phyloP scores from a whole-genome alignment of 805 yeast genomes.

The Kockiozyma suomiensis region DNA sequence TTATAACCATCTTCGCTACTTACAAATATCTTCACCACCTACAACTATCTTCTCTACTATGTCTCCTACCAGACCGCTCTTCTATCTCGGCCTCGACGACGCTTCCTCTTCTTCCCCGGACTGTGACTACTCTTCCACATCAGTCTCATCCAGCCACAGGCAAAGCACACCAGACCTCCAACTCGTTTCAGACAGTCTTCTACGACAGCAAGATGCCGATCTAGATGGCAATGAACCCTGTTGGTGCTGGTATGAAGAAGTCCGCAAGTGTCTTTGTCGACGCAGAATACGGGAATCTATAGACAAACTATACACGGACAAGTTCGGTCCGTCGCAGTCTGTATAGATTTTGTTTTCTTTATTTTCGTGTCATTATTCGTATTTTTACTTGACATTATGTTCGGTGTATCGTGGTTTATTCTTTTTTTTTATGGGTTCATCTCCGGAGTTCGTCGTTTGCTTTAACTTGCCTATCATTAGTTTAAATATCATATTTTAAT shows the following conservation, averaged over 20 bases:
- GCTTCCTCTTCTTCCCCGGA: background rate
- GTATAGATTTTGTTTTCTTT: background rate
- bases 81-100: slow-evolving; percentile 25
- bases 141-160: slow-evolving; percentile 1
- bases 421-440: too few relatives aligned
- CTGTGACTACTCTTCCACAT: background rate
- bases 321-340: background rate
- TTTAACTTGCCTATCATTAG: too few relatives aligned
- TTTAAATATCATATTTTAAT: background rate
- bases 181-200: background rate
- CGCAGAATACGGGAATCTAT: slow-evolving; percentile 23
- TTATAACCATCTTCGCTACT: too few relatives aligned
- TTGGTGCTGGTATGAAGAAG: slow-evolving; percentile 33
- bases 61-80: slow-evolving; percentile 3
- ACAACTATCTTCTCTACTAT: too few relatives aligned
- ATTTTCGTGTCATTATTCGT: background rate
- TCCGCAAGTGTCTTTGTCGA: slow-evolving; percentile 28
- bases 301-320: slow-evolving; percentile 15
- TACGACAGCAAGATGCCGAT: background rate
- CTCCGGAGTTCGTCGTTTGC: too few relatives aligned
- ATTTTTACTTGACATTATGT: background rate
- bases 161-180: slow-evolving; percentile 7
- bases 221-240: background rate
- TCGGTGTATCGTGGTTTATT: background rate
- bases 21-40: too few relatives aligned